Evolutionary conservation across 306 rosid species (phyloP), one percentile per base, ranked within the genome.

Genomic region (Trichosanthes truncata): DNA sequence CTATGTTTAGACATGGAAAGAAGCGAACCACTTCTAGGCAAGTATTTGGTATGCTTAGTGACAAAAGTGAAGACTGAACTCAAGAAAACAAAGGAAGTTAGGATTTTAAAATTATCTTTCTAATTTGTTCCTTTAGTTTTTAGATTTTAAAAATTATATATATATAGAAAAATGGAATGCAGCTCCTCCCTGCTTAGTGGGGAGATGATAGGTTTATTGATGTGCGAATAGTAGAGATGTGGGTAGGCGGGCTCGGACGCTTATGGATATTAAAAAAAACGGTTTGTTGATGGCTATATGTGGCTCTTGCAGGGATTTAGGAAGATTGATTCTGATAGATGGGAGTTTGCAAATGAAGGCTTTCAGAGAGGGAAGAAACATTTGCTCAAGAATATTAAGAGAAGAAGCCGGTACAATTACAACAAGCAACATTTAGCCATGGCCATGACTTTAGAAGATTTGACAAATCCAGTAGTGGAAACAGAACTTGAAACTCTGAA

Each of bases 331-430:
- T 85, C 93, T 15, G 93, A 90, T 55, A 88, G 91, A 4, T 95
- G 99, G 99, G 97, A 93, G 88, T 95, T 95, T 86, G 97, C 97
- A 67, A 92, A 93, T 56, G 93, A 89, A 90, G 93, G 90, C 8
- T 95, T 95, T 80, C 90, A 84, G 25, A 86, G 93, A 79, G 99
- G 99, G 84, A 91, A 91, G 89, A 91, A 80, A 83, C 96, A 93
- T 80, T 84, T 95, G 87, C 86, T 95, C 69, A 95, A 93, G 87
- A 93, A 75, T 84, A 93, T 95, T 49, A 93, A 92, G 82, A 90
- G 97, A 79, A 92, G 91, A 76, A 85, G 86, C 53, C 88, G 85
- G 78, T 33, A 35, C 14, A 33, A 33, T 18, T 78, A 85, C 43
- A 88, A 72, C 83, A 89, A 82, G 48, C 85, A 84, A 71, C 90